Conservation (phyloP, 148 eudicot species). For the Silene conica region DNA sequence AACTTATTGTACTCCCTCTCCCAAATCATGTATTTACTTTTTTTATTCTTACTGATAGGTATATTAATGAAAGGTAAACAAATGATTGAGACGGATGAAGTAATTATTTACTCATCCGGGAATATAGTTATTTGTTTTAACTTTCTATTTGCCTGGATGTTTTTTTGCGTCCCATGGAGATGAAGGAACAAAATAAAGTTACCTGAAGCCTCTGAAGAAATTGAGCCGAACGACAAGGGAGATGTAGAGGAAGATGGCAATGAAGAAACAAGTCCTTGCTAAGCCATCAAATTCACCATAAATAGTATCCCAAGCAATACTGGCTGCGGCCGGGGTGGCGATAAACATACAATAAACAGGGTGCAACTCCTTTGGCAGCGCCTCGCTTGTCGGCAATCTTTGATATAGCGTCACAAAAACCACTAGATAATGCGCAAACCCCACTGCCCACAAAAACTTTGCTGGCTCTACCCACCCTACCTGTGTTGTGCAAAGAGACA, state of each 20-base stretch:
- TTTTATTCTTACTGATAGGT: too few relatives aligned
- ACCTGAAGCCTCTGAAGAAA: conserved; percentile 90
- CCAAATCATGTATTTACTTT: too few relatives aligned
- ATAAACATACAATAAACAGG: conserved; percentile 97
- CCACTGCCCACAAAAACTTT: conserved; percentile 93
- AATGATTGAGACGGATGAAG: too few relatives aligned
- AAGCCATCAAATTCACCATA: conserved; percentile 89
- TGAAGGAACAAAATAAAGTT: not conserved
- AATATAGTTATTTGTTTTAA: too few relatives aligned
- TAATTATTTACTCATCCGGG: too few relatives aligned
- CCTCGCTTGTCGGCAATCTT: conserved; percentile 84
- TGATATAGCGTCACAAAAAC: conserved; percentile 90
- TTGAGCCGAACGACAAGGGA: conserved; percentile 78
- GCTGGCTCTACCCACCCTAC: conserved; percentile 76
- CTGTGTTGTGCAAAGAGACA: not conserved
- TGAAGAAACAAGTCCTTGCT: conserved; percentile 85
- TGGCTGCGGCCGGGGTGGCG: conserved; percentile 91
- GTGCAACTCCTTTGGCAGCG: conserved; percentile 87
- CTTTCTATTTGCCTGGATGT: too few relatives aligned
- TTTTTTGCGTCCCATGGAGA: not conserved
- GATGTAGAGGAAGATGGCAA: conserved; percentile 73
- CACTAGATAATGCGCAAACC: conserved; percentile 87
- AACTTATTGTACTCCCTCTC: too few relatives aligned
- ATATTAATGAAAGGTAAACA: too few relatives aligned
- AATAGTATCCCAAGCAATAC: conserved; percentile 80